Evolutionary conservation across 1,284 basidiomycete genomes (phyloP).

Genomic region (Sutorius eximius): DNA sequence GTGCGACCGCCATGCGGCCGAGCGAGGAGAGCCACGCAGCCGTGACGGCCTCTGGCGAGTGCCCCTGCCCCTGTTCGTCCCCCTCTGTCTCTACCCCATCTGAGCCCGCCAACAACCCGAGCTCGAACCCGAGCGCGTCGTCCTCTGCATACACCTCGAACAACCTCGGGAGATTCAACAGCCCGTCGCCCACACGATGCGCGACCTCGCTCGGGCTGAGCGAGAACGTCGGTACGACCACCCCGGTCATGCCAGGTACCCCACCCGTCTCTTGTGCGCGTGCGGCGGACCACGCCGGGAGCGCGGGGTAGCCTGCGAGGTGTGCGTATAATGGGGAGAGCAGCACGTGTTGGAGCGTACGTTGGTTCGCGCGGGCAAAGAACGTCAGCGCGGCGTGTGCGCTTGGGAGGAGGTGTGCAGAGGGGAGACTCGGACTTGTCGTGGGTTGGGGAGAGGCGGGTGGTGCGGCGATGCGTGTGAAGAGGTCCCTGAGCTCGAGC

Average conservation of each 20-base stretch:
- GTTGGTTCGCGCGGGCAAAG: slow-evolving; percentile 76
- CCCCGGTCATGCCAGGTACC: slow-evolving; percentile 39
- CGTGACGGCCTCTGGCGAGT: slow-evolving; percentile 74
- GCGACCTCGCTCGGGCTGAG: slow-evolving; percentile 88
- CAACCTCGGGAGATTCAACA: slow-evolving; percentile 89
- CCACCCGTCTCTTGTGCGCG: slow-evolving; percentile 43
- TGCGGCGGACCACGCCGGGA: slow-evolving; percentile 65
- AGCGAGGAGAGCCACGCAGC: slow-evolving; percentile 89
- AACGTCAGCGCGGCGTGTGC: slow-evolving; percentile 60
- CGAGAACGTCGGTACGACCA: slow-evolving; percentile 89
- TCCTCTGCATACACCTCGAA: slow-evolving; percentile 95
- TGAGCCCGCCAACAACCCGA: slow-evolving; percentile 37
- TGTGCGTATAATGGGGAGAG: slow-evolving; percentile 81
- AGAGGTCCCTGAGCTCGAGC: slow-evolving; percentile 65
- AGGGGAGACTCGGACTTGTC: slow-evolving; percentile 3
- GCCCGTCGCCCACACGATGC: slow-evolving; percentile 86
- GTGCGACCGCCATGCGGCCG: slow-evolving; percentile 73
- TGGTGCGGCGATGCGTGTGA: slow-evolving; percentile 46
- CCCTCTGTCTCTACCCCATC: neutral
- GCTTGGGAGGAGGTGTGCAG: slow-evolving; percentile 47
- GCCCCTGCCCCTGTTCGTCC: slow-evolving; percentile 35
- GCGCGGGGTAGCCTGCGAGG: slow-evolving; percentile 69
- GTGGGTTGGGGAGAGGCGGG: slow-evolving; percentile 24
- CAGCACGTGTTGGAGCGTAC: slow-evolving; percentile 78
- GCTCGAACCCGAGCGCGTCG: slow-evolving; percentile 86